Conservation (phyloP, 345 rosid species). For the Geranium brycei region DNA sequence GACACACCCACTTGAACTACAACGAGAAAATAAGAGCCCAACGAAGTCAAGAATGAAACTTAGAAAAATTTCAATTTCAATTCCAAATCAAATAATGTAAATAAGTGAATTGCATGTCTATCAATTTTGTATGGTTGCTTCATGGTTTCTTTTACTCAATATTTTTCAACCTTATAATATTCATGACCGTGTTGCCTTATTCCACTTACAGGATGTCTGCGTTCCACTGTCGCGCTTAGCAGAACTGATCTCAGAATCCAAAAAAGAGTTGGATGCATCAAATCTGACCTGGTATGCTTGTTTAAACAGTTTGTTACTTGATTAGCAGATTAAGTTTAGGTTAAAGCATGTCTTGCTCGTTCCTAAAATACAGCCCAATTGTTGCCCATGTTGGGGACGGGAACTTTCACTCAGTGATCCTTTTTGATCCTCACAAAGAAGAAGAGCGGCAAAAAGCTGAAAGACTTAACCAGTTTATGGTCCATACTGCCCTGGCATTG, state of each 20-base stretch:
- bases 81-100: too few relatives aligned
- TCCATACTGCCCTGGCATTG: conserved; percentile 65
- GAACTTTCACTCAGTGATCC: conserved; percentile 64
- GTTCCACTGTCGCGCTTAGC: conserved; percentile 77
- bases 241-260: conserved; percentile 66
- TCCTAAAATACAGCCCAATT: conserved; percentile 35
- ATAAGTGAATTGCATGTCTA: too few relatives aligned
- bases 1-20: too few relatives aligned
- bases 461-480: conserved; percentile 69
- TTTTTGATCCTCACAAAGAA: conserved; percentile 63
- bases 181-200: neutral
- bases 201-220: conserved; percentile 62
- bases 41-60: too few relatives aligned
- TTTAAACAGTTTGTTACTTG: too few relatives aligned
- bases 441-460: conserved; percentile 63
- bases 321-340: too few relatives aligned
- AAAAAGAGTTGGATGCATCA: conserved; percentile 63
- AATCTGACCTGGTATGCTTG: conserved; percentile 41
- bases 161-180: neutral
- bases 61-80: too few relatives aligned
- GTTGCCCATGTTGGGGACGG: conserved; percentile 97
- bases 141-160: too few relatives aligned
- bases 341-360: too few relatives aligned
- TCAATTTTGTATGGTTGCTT: too few relatives aligned
- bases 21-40: too few relatives aligned